Evolutionary conservation across 306 rosid genomes (phyloP).

Genomic region (Leucaena leucocephala): DNA sequence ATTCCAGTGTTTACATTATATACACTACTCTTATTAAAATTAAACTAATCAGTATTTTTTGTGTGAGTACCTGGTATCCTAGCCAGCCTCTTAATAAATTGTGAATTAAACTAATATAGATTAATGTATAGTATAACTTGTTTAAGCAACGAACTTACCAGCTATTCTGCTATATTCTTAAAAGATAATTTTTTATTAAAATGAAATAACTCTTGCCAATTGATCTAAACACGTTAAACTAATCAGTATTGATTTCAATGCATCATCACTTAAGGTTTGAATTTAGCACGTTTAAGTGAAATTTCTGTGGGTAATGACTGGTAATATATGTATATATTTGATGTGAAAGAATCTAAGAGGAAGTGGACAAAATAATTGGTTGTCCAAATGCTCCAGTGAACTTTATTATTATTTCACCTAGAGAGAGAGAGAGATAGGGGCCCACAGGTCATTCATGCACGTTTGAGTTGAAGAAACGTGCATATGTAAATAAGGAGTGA

Average conservation of each 20-base stretch:
- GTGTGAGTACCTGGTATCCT: too few species aligned
- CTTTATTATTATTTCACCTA: slow-evolving; percentile 32
- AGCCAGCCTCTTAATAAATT: too few species aligned
- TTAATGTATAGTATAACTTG: too few species aligned
- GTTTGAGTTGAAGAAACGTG: slow-evolving; percentile 9
- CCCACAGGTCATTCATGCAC: slow-evolving; percentile 44
- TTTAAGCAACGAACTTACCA: too few species aligned
- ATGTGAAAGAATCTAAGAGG: slow-evolving; percentile 39
- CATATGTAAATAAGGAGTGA: slow-evolving; percentile 45
- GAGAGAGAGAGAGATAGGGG: slow-evolving; percentile 46
- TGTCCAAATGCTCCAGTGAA: background rate
- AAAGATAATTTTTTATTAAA: too few species aligned
- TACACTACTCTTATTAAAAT: background rate
- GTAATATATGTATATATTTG: background rate
- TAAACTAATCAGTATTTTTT: background rate
- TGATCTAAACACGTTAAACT: background rate
- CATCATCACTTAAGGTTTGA: background rate
- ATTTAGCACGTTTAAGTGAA: background rate
- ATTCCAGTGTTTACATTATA: slow-evolving; percentile 27
- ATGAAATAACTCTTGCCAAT: too few species aligned
- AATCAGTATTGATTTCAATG: background rate
- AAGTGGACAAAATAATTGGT: slow-evolving; percentile 45
- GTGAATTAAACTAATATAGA: too few species aligned
- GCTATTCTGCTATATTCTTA: too few species aligned
- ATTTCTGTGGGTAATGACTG: background rate